A percentile compares a stretch with the other conserved stretches of the same genome.
phyloP scores from a whole-genome alignment of 805 yeast species.

The Yarrowia keelungensis region DNA sequence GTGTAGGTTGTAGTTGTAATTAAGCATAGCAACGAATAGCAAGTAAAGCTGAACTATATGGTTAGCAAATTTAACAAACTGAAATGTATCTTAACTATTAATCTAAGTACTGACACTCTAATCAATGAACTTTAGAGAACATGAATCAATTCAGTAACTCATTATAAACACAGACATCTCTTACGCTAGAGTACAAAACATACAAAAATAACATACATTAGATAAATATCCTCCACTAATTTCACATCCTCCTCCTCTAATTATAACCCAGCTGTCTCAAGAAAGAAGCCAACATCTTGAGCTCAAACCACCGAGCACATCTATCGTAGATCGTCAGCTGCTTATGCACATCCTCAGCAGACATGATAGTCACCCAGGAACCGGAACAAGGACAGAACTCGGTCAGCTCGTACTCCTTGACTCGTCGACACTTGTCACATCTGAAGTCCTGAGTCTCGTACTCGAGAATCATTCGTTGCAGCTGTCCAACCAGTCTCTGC shows the following conservation, averaged over 20 bases:
- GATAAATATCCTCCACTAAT: background rate
- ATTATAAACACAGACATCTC: too few species aligned
- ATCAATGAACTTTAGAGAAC: too few species aligned
- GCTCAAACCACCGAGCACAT: slow-evolving; percentile 32
- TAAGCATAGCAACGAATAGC: too few species aligned
- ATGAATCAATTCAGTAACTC: too few species aligned
- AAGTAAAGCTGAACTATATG: too few species aligned
- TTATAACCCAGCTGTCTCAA: slow-evolving; percentile 24
- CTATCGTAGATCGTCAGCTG: slow-evolving; percentile 56
- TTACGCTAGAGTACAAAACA: too few species aligned
- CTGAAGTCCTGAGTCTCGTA: slow-evolving; percentile 81
- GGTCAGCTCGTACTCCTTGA: slow-evolving; percentile 73
- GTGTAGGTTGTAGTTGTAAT: too few species aligned
- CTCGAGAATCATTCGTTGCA: slow-evolving; percentile 60
- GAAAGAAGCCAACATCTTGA: slow-evolving; percentile 30
- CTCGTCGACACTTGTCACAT: slow-evolving; percentile 76
- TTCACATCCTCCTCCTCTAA: slow-evolving; percentile 1
- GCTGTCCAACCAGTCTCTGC: slow-evolving; percentile 74
- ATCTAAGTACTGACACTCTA: too few species aligned
- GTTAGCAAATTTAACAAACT: too few species aligned
- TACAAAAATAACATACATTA: slow-evolving; percentile 13
- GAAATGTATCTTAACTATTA: too few species aligned
- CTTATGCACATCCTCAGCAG: slow-evolving; percentile 55
- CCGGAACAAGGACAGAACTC: slow-evolving; percentile 90
- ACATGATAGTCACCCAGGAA: slow-evolving; percentile 68